Evolutionary conservation across 75 land plant species (phyloP), one percentile per base, ranked within the genome.

Genomic region (Cupressus sempervirens): DNA sequence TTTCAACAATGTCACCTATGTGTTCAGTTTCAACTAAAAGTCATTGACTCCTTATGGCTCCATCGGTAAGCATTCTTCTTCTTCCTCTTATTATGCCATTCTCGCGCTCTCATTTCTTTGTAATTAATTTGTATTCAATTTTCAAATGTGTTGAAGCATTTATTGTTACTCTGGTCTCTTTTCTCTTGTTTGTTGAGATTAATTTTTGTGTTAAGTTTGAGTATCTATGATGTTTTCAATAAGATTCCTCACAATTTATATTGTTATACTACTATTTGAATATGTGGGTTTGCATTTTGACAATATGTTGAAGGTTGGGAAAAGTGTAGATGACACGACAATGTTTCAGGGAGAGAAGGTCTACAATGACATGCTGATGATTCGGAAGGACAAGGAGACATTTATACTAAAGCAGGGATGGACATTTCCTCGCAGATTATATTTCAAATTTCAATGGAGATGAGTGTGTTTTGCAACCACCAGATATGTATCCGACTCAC

Each of bases 381-480:
- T 96, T 76, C 85, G 58, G 50, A 94, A 96, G 90, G 95, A 96
- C 70, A 9, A 74, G 38, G 52, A 84, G 7, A 90, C 94, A 15
- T 96, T 94, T 77, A 93, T 94, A 20, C 90, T 94, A 40, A 84
- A 87, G 16, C 88, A 96, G 76, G 98, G 98, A 23, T 94, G 96
- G 98, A 96, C 94, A 23, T 96, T 96, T 72, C 98, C 98, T 43
- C 67, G 90, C 45, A 85, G 94, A 52, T 85, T 96, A 26, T 93
- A 93, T 72, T 96, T n/a, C n/a, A n/a, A n/a, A n/a, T n/a, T n/a
- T 96, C 89, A 96, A 96, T 84, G 98, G 98, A 35, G 98, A 96
- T 46, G 93, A 91, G 54, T 96, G 98, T 82, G 96, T 96, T 54
- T 87, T 96, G 91, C 98, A 96, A 30, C 87, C 91, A 76, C 98